These are phyloP conservation scores for Strobilomyces dryophilus DNA, from an alignment of 768 basidiomycete species.

Conservation along the genomic window DNA sequence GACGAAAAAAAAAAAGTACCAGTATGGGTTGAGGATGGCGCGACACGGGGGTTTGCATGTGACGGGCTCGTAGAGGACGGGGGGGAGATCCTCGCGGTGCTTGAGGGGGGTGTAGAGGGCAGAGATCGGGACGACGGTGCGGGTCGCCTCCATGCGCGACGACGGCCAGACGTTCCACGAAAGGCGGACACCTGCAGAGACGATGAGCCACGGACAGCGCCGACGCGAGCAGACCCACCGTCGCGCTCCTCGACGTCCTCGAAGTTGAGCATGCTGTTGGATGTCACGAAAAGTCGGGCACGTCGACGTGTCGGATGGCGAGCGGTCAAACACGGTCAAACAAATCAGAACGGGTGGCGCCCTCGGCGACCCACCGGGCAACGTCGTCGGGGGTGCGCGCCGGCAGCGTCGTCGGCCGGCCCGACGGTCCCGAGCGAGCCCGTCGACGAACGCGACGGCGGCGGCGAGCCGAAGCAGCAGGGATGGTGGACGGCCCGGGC, in stretches of 20 bases:
- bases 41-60: constrained; percentile 98
- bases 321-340: constrained; percentile 19
- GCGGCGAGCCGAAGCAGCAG: too few relatives aligned
- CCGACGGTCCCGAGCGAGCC: too few relatives aligned
- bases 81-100: constrained; percentile 88
- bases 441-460: too few relatives aligned
- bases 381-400: too few relatives aligned
- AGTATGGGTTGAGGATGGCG: constrained; percentile 96
- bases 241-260: constrained; percentile 98
- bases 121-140: constrained; percentile 98
- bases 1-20: constrained; percentile 46
- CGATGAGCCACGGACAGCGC: too few relatives aligned
- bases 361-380: not conserved
- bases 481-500: too few relatives aligned
- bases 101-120: constrained; percentile 96
- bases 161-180: constrained; percentile 99
- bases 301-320: constrained; percentile 27
- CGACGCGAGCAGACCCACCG: constrained; percentile 45
- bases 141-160: constrained; percentile 94
- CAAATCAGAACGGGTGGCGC: constrained; percentile 4
- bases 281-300: constrained; percentile 16
- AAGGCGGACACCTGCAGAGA: constrained; percentile 72
- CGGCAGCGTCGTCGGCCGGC: not conserved
- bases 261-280: constrained; percentile 65
- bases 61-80: constrained; percentile 96